Conservation (phyloP, 139 green algal genomes). For the Haematococcus sp. region DNA sequence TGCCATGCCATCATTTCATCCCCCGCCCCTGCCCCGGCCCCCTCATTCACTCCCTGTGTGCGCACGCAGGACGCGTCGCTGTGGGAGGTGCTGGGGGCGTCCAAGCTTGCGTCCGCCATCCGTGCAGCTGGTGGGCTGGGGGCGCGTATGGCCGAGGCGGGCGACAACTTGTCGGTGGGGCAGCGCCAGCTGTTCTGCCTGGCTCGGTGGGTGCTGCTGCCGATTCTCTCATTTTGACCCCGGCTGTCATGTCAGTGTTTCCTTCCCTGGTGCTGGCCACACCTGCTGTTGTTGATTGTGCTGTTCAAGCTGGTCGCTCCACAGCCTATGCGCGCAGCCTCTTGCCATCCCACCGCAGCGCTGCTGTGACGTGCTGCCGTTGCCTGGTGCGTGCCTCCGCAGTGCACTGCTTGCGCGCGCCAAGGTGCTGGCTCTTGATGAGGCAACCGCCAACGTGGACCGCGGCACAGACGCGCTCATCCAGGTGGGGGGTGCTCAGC, state of each 20-base stretch:
- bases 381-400: background rate
- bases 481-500: conserved; percentile 25
- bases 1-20: too few species aligned
- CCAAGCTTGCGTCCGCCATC: conserved; percentile 58
- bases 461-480: conserved; percentile 75
- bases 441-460: conserved; percentile 92
- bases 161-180: conserved; percentile 58
- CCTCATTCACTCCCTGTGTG: too few species aligned
- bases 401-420: conserved; percentile 64
- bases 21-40: background rate
- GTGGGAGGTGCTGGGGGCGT: conserved; percentile 64
- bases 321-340: too few species aligned
- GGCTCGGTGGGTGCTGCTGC: conserved; percentile 55
- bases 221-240: too few species aligned
- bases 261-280: background rate
- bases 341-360: too few species aligned
- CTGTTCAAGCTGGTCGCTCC: background rate
- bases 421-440: conserved; percentile 62
- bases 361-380: too few species aligned
- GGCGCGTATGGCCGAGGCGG: conserved; percentile 58
- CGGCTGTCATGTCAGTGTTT: too few species aligned
- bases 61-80: conserved; percentile 46
- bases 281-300: background rate
- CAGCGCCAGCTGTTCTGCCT: conserved; percentile 83
- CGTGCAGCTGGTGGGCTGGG: conserved; percentile 45